These are phyloP conservation scores for Leptodontidium sp. DNA, from an alignment of 2,329 filamentous ascomycete genomes.

Conservation along the genomic window DNA sequence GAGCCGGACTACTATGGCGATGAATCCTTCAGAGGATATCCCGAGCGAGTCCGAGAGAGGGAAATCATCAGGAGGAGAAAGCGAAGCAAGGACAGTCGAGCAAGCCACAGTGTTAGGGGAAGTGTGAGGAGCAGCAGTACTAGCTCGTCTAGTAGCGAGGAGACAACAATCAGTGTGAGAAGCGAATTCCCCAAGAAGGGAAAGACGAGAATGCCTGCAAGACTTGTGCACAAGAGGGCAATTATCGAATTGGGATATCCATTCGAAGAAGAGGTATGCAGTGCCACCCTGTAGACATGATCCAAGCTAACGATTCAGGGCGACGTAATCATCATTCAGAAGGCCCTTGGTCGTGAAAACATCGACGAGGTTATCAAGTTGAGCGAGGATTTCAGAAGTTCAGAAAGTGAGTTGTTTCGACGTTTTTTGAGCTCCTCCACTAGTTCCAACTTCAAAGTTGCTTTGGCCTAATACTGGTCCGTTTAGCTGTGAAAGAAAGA, in stretches of 20 bases:
- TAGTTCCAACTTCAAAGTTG: not conserved
- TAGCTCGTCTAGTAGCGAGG: slow-evolving; percentile 55
- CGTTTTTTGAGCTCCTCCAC: slow-evolving; percentile 9
- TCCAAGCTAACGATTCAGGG: slow-evolving; percentile 63
- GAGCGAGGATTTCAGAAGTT: slow-evolving; percentile 76
- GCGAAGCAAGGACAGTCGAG: slow-evolving; percentile 39
- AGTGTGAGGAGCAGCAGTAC: slow-evolving; percentile 50
- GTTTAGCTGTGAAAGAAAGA: slow-evolving; percentile 23
- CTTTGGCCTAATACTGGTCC: slow-evolving; percentile 31
- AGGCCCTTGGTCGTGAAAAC: slow-evolving; percentile 86
- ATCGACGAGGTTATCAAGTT: slow-evolving; percentile 89
- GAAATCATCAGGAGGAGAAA: slow-evolving; percentile 62
- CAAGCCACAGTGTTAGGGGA: slow-evolving; percentile 39
- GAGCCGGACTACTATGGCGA: slow-evolving; percentile 75
- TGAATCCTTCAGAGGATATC: slow-evolving; percentile 72
- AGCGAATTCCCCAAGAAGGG: slow-evolving; percentile 81
- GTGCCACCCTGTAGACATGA: not conserved
- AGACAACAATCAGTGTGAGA: slow-evolving; percentile 57
- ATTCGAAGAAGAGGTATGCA: slow-evolving; percentile 81
- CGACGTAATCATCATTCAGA: slow-evolving; percentile 80
- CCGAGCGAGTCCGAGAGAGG: slow-evolving; percentile 67
- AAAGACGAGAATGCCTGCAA: slow-evolving; percentile 86
- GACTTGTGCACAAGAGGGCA: slow-evolving; percentile 80
- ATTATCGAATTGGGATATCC: slow-evolving; percentile 87
- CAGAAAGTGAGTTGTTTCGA: slow-evolving; percentile 53